phyloP scores from a whole-genome alignment of 768 basidiomycete species.

The Trametes maxima region DNA sequence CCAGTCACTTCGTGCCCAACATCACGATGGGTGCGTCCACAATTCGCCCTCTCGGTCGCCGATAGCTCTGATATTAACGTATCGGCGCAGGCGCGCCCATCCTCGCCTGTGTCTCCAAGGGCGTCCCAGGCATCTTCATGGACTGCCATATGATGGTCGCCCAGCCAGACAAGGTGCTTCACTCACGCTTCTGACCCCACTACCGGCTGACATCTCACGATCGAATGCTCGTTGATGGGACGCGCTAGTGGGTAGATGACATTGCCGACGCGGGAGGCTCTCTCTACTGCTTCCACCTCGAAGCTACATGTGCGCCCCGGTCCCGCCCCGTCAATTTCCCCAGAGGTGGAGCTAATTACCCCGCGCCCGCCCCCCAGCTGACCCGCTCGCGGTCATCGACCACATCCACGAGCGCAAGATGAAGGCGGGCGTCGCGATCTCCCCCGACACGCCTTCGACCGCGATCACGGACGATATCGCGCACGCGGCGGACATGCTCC shows the following conservation, averaged over 20 bases:
- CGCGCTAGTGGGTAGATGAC: slow-evolving; percentile 87
- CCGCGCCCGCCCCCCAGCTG: slow-evolving; percentile 44
- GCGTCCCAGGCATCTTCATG: slow-evolving; percentile 96
- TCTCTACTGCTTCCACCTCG: slow-evolving; percentile 95
- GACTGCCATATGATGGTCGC: slow-evolving; percentile 99
- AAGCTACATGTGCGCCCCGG: slow-evolving; percentile 74
- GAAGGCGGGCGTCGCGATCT: slow-evolving; percentile 96
- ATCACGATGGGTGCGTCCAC: slow-evolving; percentile 86
- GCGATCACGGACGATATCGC: slow-evolving; percentile 87
- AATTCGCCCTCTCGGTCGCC: slow-evolving; percentile 1
- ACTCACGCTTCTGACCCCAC: slow-evolving; percentile 1
- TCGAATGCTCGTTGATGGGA: not conserved
- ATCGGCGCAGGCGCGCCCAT: slow-evolving; percentile 75
- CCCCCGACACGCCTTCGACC: slow-evolving; percentile 88
- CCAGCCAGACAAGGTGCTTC: slow-evolving; percentile 78
- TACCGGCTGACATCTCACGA: not conserved
- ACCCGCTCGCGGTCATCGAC: slow-evolving; percentile 76
- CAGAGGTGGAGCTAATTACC: not conserved
- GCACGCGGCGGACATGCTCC: slow-evolving; percentile 87
- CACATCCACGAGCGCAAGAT: slow-evolving; percentile 82
- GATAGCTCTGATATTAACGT: slow-evolving; percentile 5
- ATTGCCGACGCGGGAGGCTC: slow-evolving; percentile 95
- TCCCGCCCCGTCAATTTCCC: not conserved
- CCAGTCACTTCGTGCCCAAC: slow-evolving; percentile 96
- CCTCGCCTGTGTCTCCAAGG: slow-evolving; percentile 80